Evolutionary conservation across 2,329 filamentous ascomycete species (phyloP), one percentile per base, ranked within the genome.

Genomic region (Colletotrichum gloeosporioides): DNA sequence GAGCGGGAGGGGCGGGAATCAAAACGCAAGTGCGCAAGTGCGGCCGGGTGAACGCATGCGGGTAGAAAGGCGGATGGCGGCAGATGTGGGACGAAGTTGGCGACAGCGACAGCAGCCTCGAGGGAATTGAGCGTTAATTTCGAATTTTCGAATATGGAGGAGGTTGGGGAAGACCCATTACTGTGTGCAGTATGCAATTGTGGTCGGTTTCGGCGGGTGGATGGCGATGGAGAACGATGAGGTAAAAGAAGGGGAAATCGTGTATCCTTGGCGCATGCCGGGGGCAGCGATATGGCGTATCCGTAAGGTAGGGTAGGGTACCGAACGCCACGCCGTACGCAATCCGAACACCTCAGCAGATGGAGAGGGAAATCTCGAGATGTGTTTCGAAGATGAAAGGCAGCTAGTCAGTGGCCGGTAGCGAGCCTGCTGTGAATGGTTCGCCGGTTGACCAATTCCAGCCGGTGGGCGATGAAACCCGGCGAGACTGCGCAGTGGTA

Each of bases 161-260:
- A 64, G 44, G 44, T 25, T 31, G 62, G 62, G 25, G 31, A 36
- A 9, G 39, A n/a, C 18, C 39, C 18, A 49, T n/a, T 49, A n/a
- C 36, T 18, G 36, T 39, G 36, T n/a, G 39, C 39, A 49, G 39
- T 12, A 32, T 36, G 49, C 36, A 32, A 27, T 57, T 34, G 59
- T 69, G 69, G 63, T 73, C 55, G 73, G 53, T 72, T 75, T 27
- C 73, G 69, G 73, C 59, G 69, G 69, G 22, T 29, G 29, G 57
- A 61, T 32, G 29, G 49, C 18, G 25, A 66, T 34, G 66, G 68
- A 34, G 49, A 71, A 53, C 65, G 66, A 74, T 70, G 66, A 74
- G 66, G 66, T 70, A 70, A 62, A 63, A 67, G 66, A 31, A 57
- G 18, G 44, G 65, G 29, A n/a, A 55, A 27, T 32, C 39, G 27